Evolutionary conservation across 1,284 basidiomycete genomes (phyloP), one percentile per base, ranked within the genome.

Genomic region (Microbotryum scabiosae): DNA sequence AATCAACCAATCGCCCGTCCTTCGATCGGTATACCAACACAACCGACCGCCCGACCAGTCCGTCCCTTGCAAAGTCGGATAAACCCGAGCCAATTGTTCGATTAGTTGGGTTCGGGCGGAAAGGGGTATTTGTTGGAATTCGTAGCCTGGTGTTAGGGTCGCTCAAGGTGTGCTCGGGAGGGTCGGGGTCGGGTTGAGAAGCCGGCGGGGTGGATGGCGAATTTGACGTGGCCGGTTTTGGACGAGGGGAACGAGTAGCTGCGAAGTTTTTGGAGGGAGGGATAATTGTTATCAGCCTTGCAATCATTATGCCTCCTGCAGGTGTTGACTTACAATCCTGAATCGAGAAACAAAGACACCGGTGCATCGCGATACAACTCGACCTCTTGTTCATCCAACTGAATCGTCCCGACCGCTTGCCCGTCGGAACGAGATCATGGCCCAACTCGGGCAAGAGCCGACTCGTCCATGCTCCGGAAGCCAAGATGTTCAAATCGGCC

Each of bases 201-300:
- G 36, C 66, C 66, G 43, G 58, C 56, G 28, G 59, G 59, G 57
- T 68, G 66, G 16, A 68, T 68, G 1, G 66, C 66, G 25, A 59
- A 54, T 28, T 59, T 59, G 45, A 59, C 16, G 49, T 54, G 20
- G 26, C 51, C 51, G 28, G 52, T 45, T 10, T 59, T 21, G 28
- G 49, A 54, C 14, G 57, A 51, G 12, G 64, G 64, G 56, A 65
- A 65, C 43, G 52, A 60, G 56, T 65, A 65, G 61, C 56, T 57
- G 23, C 23, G 25, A 12, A 18, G 14, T 4, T 6, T 23, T 7
- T 20, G 0, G 8, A 53, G 18, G 1, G 51, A 41, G 8, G 25
- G 36, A 7, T 7, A 20, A 30, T 20, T 18, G 26, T 30, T 9
- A 32, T 20, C 1, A 53, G n/a, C 10, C 36, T 20, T 8, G 7